A percentile compares a stretch with the other conserved stretches of the same genome.
phyloP scores from a whole-genome alignment of 2,329 filamentous ascomycete species.

The Elsinoe ampelina region DNA sequence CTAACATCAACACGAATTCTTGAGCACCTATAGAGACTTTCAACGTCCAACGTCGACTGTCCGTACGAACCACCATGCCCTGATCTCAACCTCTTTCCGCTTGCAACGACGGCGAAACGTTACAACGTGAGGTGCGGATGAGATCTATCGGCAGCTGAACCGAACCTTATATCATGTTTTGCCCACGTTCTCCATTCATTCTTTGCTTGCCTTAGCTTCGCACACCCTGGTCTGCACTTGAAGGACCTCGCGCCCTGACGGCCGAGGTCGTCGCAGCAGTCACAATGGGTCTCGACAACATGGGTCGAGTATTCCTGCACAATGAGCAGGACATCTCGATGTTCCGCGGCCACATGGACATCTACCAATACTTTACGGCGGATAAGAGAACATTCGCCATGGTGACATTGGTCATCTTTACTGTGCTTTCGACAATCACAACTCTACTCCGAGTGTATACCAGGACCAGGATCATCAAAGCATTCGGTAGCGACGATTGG shows the following conservation, averaged over 20 bases:
- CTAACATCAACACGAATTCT: neutral
- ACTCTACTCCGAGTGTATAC: conserved; percentile 28
- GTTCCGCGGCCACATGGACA: neutral
- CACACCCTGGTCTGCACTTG: neutral
- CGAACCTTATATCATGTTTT: neutral
- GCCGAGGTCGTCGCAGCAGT: neutral
- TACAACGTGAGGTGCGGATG: neutral
- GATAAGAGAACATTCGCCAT: neutral
- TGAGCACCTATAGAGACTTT: neutral
- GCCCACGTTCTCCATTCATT: neutral
- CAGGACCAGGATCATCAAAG: conserved; percentile 21
- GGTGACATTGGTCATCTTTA: conserved; percentile 19
- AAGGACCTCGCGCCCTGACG: neutral
- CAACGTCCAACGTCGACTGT: conserved; percentile 2
- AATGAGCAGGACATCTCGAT: conserved; percentile 2
- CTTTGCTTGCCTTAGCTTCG: neutral
- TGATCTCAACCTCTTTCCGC: neutral
- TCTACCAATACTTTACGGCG: neutral
- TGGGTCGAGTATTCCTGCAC: conserved; percentile 1
- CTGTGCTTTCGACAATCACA: conserved; percentile 28
- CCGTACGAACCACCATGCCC: neutral
- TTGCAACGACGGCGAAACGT: neutral
- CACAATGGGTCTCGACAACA: conserved; percentile 1
- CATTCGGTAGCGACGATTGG: conserved; percentile 28
- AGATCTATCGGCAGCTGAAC: neutral